phyloP scores from a whole-genome alignment of 352 stramenopile species.

The Pythium apleroticum region DNA sequence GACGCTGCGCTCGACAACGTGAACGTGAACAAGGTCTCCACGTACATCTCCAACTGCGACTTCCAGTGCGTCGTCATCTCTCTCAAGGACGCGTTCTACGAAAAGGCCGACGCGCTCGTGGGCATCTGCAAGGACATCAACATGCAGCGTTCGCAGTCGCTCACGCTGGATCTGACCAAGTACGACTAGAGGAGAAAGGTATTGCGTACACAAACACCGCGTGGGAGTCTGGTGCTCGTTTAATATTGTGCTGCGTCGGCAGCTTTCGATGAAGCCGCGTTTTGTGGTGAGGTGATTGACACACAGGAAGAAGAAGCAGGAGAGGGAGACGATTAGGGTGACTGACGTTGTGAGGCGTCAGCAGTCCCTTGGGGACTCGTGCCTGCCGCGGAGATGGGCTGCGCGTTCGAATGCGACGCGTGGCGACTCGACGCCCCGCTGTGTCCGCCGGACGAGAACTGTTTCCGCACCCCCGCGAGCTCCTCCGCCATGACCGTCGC shows the following conservation, averaged over 20 bases:
- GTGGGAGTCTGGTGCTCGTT: not conserved
- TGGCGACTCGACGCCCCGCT: not conserved
- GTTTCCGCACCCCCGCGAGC: constrained; percentile 52
- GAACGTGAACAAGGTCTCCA: constrained; percentile 99
- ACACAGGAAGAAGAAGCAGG: not conserved
- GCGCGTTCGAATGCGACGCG: not conserved
- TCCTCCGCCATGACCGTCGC: constrained; percentile 58
- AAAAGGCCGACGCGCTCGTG: constrained; percentile 92
- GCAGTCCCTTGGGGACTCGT: not conserved
- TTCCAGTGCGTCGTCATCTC: constrained; percentile 99
- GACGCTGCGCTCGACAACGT: constrained; percentile 99
- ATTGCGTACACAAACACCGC: not conserved
- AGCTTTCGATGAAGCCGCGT: not conserved
- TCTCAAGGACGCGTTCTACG: constrained; percentile 98
- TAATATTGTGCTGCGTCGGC: constrained; percentile 2
- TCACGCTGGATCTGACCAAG: constrained; percentile 81
- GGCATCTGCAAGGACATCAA: constrained; percentile 89
- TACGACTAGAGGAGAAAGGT: constrained; percentile 32
- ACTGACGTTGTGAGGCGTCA: not conserved
- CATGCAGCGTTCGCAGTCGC: constrained; percentile 65
- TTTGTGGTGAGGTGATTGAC: not conserved
- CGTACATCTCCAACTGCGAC: constrained; percentile 94
- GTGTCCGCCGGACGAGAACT: constrained; percentile 36
- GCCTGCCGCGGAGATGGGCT: not conserved
- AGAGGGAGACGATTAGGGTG: not conserved